A percentile compares a stretch with the other conserved stretches of the same genome.
These are phyloP conservation scores for Ambispora gerdemannii DNA, from an alignment of 192 early-diverging fungal species.

Conservation along the genomic window DNA sequence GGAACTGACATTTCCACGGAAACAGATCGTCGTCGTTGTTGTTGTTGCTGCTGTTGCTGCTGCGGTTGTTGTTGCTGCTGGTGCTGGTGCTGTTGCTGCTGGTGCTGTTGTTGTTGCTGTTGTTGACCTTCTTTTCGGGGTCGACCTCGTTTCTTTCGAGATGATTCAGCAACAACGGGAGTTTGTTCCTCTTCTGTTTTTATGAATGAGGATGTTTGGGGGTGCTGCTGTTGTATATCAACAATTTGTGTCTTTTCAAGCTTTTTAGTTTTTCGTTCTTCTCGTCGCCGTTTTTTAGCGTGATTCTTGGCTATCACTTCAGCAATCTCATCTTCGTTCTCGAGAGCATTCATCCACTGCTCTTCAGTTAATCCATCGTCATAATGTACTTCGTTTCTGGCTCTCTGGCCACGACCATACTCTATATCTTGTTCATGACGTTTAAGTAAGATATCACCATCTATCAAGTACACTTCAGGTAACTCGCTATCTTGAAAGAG, in stretches of 20 bases:
- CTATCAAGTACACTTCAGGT: constrained; percentile 72
- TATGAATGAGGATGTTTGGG: neutral
- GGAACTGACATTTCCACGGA: neutral
- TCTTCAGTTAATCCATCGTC: constrained; percentile 94
- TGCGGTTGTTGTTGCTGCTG: neutral
- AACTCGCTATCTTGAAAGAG: constrained; percentile 84
- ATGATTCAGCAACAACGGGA: constrained; percentile 29
- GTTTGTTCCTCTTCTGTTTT: neutral
- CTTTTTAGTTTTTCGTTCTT: constrained; percentile 37
- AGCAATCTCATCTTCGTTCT: constrained; percentile 60
- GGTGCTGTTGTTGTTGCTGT: no score
- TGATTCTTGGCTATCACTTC: constrained; percentile 51
- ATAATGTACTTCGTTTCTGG: constrained; percentile 73
- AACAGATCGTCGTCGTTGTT: neutral
- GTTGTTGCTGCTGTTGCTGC: neutral
- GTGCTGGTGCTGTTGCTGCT: neutral
- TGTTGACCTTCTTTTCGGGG: constrained; percentile 37
- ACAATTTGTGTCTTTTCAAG: neutral
- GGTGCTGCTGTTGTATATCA: constrained; percentile 1
- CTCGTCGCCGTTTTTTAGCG: constrained; percentile 41
- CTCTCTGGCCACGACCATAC: constrained; percentile 72
- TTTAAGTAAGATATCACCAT: constrained; percentile 53
- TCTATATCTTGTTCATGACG: constrained; percentile 50
- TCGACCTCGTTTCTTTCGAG: constrained; percentile 44
- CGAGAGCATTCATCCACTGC: constrained; percentile 75